Conservation (phyloP, 768 basidiomycete genomes). For the Leccinum arenicola region DNA sequence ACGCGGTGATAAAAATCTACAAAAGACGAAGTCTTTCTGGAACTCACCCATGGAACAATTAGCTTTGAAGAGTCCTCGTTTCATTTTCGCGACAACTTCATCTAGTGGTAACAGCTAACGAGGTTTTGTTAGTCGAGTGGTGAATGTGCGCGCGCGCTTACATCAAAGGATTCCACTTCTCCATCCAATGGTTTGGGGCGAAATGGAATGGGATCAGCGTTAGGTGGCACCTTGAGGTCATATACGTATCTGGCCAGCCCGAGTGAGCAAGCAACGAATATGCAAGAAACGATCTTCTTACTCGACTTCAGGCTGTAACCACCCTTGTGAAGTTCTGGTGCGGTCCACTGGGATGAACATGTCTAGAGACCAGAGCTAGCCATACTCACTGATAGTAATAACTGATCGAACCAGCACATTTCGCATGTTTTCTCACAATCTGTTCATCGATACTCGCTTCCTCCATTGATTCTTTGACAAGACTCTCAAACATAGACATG, state of each 20-base stretch:
- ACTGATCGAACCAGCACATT: slow-evolving; percentile 65
- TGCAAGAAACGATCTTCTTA: slow-evolving; percentile 32
- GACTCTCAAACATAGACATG: slow-evolving; percentile 62
- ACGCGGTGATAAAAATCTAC: slow-evolving; percentile 2
- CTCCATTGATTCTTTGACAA: slow-evolving; percentile 91
- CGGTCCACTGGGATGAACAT: background rate
- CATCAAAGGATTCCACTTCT: slow-evolving; percentile 93
- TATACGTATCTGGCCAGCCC: slow-evolving; percentile 62
- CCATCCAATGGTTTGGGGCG: slow-evolving; percentile 79
- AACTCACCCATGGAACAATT: slow-evolving; percentile 82
- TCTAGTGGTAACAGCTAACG: slow-evolving; percentile 63
- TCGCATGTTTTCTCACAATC: slow-evolving; percentile 59
- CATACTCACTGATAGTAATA: slow-evolving; percentile 71
- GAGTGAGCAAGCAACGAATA: background rate
- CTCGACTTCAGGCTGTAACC: slow-evolving; percentile 88
- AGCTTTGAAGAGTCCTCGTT: slow-evolving; percentile 78
- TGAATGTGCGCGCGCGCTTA: slow-evolving; percentile 30
- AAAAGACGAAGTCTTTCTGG: background rate
- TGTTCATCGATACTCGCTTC: slow-evolving; percentile 79
- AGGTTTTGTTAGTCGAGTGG: background rate
- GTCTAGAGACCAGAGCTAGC: background rate
- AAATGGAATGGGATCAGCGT: slow-evolving; percentile 45
- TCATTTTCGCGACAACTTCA: slow-evolving; percentile 62
- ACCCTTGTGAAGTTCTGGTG: slow-evolving; percentile 35
- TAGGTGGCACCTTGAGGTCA: slow-evolving; percentile 68